A percentile compares a stretch with the other conserved stretches of the same genome.
These are phyloP conservation scores for Leptoxyphium fumago DNA, from an alignment of 2,329 filamentous ascomycete genomes.

Conservation along the genomic window DNA sequence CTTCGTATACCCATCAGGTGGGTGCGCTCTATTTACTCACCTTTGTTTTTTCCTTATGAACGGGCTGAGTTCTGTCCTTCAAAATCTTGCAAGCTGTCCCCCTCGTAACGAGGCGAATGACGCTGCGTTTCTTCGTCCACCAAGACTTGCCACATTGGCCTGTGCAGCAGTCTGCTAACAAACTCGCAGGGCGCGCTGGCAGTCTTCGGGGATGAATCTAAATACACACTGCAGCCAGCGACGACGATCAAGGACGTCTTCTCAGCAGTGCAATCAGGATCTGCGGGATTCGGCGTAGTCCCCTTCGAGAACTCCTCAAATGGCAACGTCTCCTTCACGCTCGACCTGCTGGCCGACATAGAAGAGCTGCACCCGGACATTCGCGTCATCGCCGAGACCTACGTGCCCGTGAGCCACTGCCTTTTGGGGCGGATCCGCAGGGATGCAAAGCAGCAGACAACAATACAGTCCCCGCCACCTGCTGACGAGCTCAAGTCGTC, in stretches of 20 bases:
- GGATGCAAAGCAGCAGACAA: too few relatives aligned
- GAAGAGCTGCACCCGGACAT: conserved; percentile 50
- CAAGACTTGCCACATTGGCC: too few relatives aligned
- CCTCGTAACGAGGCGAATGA: too few relatives aligned
- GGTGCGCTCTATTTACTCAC: conserved; percentile 5
- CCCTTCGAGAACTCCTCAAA: conserved; percentile 96
- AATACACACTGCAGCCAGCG: conserved; percentile 23
- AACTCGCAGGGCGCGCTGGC: conserved; percentile 36
- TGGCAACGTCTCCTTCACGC: conserved; percentile 76
- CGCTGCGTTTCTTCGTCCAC: too few relatives aligned
- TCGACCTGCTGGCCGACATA: conserved; percentile 76
- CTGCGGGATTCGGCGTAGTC: conserved; percentile 60
- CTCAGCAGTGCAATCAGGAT: conserved; percentile 53
- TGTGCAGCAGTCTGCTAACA: background rate
- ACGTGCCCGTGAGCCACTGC: conserved; percentile 78
- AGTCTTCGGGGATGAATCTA: conserved; percentile 3
- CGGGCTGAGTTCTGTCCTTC: background rate
- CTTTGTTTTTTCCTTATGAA: background rate
- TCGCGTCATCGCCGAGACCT: conserved; percentile 67
- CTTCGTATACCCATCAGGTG: conserved; percentile 59
- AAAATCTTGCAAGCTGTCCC: background rate
- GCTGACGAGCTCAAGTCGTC: background rate
- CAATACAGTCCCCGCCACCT: too few relatives aligned
- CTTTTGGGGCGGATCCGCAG: conserved; percentile 43
- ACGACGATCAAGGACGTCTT: conserved; percentile 56